These are phyloP conservation scores for Talaromyces nanjingensis DNA, from an alignment of 495 filamentous ascomycete genomes.

Conservation along the genomic window DNA sequence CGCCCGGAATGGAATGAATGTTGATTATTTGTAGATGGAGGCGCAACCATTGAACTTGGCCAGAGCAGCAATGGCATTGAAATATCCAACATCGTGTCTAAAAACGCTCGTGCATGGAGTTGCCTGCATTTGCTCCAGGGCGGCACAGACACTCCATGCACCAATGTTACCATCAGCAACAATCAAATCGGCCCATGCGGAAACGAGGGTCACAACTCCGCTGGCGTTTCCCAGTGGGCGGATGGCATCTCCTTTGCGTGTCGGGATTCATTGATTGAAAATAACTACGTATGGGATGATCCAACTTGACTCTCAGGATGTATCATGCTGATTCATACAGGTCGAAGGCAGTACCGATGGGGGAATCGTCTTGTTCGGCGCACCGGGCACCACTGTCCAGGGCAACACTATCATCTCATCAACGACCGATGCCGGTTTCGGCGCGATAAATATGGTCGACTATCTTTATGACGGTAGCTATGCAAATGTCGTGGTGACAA, in stretches of 20 bases:
- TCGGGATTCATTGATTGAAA: conserved; percentile 11
- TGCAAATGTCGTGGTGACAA: conserved; percentile 12
- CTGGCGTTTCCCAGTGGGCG: conserved; percentile 12
- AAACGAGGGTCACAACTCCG: conserved; percentile 10
- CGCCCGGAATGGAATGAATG: not conserved
- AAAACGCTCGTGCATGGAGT: conserved; percentile 15
- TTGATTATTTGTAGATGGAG: not conserved
- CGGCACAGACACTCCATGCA: conserved; percentile 11
- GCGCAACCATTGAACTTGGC: conserved; percentile 7
- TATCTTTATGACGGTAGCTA: conserved; percentile 12
- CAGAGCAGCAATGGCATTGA: conserved; percentile 7
- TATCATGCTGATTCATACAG: not conserved
- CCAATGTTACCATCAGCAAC: conserved; percentile 13
- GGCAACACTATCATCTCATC: conserved; percentile 15
- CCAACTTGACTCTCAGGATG: not conserved
- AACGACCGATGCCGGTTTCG: conserved; percentile 10
- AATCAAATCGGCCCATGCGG: conserved; percentile 17
- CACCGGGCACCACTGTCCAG: conserved; percentile 13
- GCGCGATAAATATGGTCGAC: conserved; percentile 16
- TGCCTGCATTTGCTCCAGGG: conserved; percentile 14
- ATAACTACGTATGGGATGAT: conserved; percentile 11
- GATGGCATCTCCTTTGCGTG: conserved; percentile 17
- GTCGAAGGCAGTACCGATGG: conserved; percentile 14
- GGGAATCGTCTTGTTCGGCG: conserved; percentile 16
- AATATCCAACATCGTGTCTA: conserved; percentile 12